Evolutionary conservation across 2,329 filamentous ascomycete genomes (phyloP).

Genomic region (Paraphaeosphaeria minitans): DNA sequence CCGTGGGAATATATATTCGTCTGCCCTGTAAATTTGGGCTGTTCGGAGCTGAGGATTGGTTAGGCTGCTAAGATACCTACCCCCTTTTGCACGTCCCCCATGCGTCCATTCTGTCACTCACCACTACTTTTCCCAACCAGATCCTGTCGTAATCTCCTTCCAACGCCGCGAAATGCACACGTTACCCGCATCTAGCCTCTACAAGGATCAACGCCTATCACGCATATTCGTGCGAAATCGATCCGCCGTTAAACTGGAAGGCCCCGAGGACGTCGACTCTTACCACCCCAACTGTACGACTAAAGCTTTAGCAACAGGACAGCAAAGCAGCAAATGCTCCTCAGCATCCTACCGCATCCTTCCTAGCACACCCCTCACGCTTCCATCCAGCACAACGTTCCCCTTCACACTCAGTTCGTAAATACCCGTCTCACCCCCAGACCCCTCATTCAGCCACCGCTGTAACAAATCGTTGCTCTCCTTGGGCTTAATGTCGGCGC

Average conservation of each 20-base stretch:
- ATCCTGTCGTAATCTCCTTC: constrained; percentile 14
- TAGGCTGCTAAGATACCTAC: no score
- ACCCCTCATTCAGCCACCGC: constrained; percentile 71
- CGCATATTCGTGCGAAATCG: no score
- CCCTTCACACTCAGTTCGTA: constrained; percentile 60
- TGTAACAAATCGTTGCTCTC: constrained; percentile 88
- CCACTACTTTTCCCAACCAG: not conserved
- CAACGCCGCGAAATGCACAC: not conserved
- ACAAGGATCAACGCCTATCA: no score
- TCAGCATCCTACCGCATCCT: constrained; percentile 22
- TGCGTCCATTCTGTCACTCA: not conserved
- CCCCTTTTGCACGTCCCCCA: not conserved
- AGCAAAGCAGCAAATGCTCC: not conserved
- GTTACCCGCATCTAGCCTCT: not conserved
- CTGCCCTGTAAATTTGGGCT: not conserved
- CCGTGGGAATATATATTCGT: not conserved
- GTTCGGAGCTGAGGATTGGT: not conserved
- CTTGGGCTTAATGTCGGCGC: constrained; percentile 78
- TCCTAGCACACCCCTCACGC: constrained; percentile 53
- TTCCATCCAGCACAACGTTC: constrained; percentile 61
- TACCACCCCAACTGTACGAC: not conserved
- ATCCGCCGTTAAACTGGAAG: not conserved
- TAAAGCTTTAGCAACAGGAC: not conserved
- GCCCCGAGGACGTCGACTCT: not conserved
- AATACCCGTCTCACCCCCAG: constrained; percentile 58